These are phyloP conservation scores for Teunomyces gatunensis DNA, from an alignment of 805 yeast species.

Conservation along the genomic window DNA sequence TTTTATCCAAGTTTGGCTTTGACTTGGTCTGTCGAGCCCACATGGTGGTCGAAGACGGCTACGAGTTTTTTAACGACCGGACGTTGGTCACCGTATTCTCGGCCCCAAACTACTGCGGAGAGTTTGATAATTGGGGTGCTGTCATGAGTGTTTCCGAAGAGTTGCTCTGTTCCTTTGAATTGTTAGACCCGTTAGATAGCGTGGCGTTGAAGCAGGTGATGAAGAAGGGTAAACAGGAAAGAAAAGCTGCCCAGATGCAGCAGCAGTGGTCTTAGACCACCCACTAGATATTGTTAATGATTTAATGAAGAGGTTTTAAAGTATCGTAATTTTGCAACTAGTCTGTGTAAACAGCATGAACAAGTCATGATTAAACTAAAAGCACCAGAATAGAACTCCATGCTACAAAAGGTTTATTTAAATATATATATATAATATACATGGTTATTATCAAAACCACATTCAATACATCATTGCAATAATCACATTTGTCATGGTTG, in stretches of 20 bases:
- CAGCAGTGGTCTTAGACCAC: constrained; percentile 4
- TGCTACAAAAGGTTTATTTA: no score
- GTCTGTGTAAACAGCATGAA: no score
- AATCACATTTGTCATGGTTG: no score
- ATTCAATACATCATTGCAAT: no score
- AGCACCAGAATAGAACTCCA: no score
- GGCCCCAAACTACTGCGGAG: constrained; percentile 81
- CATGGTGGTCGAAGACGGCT: constrained; percentile 84
- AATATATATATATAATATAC: no score
- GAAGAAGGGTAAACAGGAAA: constrained; percentile 88
- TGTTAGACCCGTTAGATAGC: constrained; percentile 89
- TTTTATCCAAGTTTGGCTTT: constrained; percentile 69
- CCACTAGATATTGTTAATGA: constrained; percentile 1
- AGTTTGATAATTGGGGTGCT: constrained; percentile 94
- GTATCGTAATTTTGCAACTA: not conserved
- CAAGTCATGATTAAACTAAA: no score
- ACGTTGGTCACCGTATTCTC: constrained; percentile 70
- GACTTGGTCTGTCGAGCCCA: constrained; percentile 84
- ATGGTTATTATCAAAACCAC: no score
- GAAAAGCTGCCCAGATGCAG: constrained; percentile 53
- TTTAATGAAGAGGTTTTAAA: not conserved
- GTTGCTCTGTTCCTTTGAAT: constrained; percentile 86
- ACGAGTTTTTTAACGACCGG: constrained; percentile 71
- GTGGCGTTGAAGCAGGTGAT: constrained; percentile 91
- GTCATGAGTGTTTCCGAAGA: constrained; percentile 97